Conservation (phyloP, 345 rosid species). For the Psidium friedrichsthalianum region DNA sequence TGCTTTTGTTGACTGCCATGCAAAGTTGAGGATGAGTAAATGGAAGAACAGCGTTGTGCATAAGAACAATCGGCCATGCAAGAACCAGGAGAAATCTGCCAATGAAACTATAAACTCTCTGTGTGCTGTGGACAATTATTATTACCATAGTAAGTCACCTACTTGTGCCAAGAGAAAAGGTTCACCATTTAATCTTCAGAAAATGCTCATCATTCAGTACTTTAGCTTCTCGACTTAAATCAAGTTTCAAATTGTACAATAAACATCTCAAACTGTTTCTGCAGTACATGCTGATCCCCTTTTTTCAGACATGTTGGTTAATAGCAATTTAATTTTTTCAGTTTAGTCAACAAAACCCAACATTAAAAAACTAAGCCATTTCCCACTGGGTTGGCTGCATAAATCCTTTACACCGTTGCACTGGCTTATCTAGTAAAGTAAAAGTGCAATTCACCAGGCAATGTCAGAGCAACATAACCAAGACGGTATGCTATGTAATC, state of each 20-base stretch:
- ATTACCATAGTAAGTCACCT: not conserved
- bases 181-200: not conserved
- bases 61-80: not conserved
- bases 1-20: conserved; percentile 51
- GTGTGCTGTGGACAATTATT: not conserved
- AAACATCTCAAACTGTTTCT: not conserved
- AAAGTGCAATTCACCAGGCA: not conserved
- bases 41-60: not conserved
- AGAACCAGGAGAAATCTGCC: not conserved
- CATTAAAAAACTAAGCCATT: not conserved
- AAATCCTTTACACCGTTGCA: not conserved
- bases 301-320: not conserved
- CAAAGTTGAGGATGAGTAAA: conserved; percentile 6
- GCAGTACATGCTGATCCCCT: not conserved
- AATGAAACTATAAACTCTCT: not conserved
- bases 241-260: not conserved
- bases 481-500: not conserved
- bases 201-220: not conserved
- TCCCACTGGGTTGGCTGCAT: not conserved
- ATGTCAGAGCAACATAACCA: not conserved
- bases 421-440: not conserved
- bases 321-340: too few species aligned
- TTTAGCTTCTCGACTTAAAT: not conserved
- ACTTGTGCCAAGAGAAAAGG: not conserved
- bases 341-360: not conserved